phyloP scores from a whole-genome alignment of 176 grass and related monocot species.

The Musa acuminata region DNA sequence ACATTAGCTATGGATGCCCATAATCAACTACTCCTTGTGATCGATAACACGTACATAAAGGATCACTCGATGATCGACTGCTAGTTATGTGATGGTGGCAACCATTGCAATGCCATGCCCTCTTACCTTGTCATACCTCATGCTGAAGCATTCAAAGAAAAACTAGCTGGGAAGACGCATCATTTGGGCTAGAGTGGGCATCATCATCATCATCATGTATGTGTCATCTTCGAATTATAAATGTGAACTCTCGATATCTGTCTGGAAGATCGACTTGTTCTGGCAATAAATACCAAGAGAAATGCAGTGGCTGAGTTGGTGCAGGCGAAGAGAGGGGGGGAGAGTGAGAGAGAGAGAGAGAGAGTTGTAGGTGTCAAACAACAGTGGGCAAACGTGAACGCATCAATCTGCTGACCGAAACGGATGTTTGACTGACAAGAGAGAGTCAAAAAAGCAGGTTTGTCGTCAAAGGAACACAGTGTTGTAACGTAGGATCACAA shows the following conservation, averaged over 20 bases:
- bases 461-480: constrained; percentile 11
- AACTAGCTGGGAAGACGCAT: background rate
- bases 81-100: too few relatives aligned
- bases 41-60: too few relatives aligned
- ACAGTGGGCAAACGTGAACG: background rate
- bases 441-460: constrained; percentile 6
- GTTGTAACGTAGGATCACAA: constrained; percentile 10
- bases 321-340: background rate
- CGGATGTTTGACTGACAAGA: constrained; percentile 9
- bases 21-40: too few relatives aligned
- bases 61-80: too few relatives aligned
- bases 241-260: too few relatives aligned
- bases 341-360: background rate
- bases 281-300: too few relatives aligned
- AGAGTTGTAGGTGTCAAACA: background rate
- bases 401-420: background rate
- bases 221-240: background rate
- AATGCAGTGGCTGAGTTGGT: too few relatives aligned
- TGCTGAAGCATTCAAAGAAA: too few relatives aligned
- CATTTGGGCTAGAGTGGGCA: background rate
- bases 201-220: background rate
- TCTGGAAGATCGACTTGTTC: too few relatives aligned
- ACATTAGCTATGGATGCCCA: too few relatives aligned
- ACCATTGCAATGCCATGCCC: background rate
- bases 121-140: too few relatives aligned